phyloP scores from a whole-genome alignment of 192 early-diverging fungal species.

The Phycomyces nitens region DNA sequence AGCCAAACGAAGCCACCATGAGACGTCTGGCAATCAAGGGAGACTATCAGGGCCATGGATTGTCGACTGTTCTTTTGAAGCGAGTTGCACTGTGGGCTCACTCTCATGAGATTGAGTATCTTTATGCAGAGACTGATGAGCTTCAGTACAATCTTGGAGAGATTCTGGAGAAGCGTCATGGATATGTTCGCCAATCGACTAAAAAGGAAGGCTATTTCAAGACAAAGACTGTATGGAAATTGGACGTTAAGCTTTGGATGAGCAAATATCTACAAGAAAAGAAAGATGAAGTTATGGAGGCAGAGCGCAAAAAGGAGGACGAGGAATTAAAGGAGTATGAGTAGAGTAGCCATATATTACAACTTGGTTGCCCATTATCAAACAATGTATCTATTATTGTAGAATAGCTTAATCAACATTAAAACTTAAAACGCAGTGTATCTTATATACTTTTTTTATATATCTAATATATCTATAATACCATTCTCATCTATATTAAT shows the following conservation, averaged over 20 bases:
- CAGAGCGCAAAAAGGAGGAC: conserved; percentile 18
- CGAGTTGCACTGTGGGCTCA: conserved; percentile 36
- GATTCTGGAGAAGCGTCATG: conserved; percentile 29
- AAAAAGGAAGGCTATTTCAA: conserved; percentile 24
- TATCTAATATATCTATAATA: too few species aligned
- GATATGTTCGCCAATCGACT: conserved; percentile 16
- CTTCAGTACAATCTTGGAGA: conserved; percentile 16
- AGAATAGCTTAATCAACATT: too few species aligned
- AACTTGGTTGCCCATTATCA: too few species aligned
- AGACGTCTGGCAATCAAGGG: conserved; percentile 33
- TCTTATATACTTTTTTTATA: too few species aligned
- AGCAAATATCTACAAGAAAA: conserved; percentile 13
- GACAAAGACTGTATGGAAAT: conserved; percentile 18
- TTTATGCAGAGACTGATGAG: conserved; percentile 38
- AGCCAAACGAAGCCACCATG: conserved; percentile 33
- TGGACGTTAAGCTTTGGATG: conserved; percentile 39
- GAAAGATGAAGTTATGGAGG: conserved; percentile 5
- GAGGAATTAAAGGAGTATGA: conserved; percentile 27
- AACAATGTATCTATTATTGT: too few species aligned
- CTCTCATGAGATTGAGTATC: conserved; percentile 27
- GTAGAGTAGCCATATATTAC: neutral
- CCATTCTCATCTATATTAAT: too few species aligned
- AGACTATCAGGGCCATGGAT: conserved; percentile 36
- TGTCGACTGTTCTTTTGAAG: conserved; percentile 34
- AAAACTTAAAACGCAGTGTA: too few species aligned